Evolutionary conservation across 345 rosid genomes (phyloP), one percentile per base, ranked within the genome.

Genomic region (Salix arbutifolia): DNA sequence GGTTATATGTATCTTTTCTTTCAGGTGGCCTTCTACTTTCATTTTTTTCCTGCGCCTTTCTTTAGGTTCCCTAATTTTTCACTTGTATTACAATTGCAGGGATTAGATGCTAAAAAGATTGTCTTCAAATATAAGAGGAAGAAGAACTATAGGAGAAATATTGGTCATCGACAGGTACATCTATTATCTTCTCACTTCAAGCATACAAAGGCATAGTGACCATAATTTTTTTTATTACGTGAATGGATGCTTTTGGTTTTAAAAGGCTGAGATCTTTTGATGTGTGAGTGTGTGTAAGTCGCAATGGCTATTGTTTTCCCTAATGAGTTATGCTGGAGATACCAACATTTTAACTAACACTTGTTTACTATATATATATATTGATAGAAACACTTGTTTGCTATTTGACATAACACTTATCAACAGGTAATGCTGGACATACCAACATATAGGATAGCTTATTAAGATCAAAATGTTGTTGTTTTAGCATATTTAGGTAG

Each of bases 71-170:
- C 25, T 1, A 10, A n/a, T 58, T 58, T 58, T 10, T 23, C 64
- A 58, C 28, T 23, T 70, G 18, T 53, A 8, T 64, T 71, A 50
- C 58, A 30, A 56, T 18, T 82, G 80, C 91, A 96, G 99, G 99
- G 98, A 66, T 77, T 90, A 66, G 77, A 96, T 85, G 84, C 85
- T 58, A 96, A 96, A 86, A 97, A 90, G 14, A 83, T 90, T 6
- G 96, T 96, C 72, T 96, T 91, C 88, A 96, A 96, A 86, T 96
- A 96, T 72, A 96, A 93, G 90, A 90, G 81, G 82, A 96, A 96
- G 89, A 96, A 96, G 84, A 91, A 92, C 77, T 96, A 96, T 78
- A 86, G 96, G 77, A 93, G 99, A 84, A 96, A 93, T 78, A 96
- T 93, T 46, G 99, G 99, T 64, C 99, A 96, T 72, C 84, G 99